Conservation (phyloP, 345 rosid genomes). For the Jatropha curcas region DNA sequence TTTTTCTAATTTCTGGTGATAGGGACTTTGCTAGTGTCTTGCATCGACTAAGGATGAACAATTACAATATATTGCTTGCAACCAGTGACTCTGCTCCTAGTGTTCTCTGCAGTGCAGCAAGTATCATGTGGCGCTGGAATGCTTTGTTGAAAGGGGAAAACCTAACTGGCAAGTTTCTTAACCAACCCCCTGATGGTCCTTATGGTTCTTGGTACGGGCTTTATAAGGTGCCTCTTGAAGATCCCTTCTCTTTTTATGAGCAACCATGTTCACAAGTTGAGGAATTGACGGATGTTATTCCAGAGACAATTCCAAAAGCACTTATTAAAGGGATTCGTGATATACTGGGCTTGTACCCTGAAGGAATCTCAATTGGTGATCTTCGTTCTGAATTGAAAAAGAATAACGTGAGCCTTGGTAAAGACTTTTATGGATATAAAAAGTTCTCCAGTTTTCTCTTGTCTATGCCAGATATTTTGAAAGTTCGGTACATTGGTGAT, state of each 20-base stretch:
- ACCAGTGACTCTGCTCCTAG: constrained; percentile 38
- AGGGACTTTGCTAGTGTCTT: constrained; percentile 62
- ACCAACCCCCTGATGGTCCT: constrained; percentile 96
- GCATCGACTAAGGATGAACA: constrained; percentile 79
- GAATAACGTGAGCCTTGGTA: constrained; percentile 41
- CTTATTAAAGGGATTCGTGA: constrained; percentile 49
- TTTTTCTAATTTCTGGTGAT: constrained; percentile 77
- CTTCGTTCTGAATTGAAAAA: constrained; percentile 58
- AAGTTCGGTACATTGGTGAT: constrained; percentile 37
- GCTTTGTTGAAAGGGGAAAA: constrained; percentile 51
- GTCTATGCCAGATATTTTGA: constrained; percentile 61
- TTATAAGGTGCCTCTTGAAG: constrained; percentile 57
- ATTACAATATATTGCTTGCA: constrained; percentile 87
- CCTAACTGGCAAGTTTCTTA: constrained; percentile 55
- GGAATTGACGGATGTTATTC: constrained; percentile 32
- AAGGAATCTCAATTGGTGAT: constrained; percentile 52
- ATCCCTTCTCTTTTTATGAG: constrained; percentile 54
- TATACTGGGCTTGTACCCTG: constrained; percentile 49
- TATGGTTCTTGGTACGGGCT: constrained; percentile 92
- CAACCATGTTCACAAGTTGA: constrained; percentile 29
- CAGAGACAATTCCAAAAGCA: constrained; percentile 48
- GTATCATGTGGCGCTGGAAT: constrained; percentile 89
- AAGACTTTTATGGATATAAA: constrained; percentile 61
- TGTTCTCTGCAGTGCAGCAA: constrained; percentile 86
- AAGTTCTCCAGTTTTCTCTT: constrained; percentile 60